Evolutionary conservation across 1,284 basidiomycete species (phyloP).

Genomic region (Sporisorium scitamineum): DNA sequence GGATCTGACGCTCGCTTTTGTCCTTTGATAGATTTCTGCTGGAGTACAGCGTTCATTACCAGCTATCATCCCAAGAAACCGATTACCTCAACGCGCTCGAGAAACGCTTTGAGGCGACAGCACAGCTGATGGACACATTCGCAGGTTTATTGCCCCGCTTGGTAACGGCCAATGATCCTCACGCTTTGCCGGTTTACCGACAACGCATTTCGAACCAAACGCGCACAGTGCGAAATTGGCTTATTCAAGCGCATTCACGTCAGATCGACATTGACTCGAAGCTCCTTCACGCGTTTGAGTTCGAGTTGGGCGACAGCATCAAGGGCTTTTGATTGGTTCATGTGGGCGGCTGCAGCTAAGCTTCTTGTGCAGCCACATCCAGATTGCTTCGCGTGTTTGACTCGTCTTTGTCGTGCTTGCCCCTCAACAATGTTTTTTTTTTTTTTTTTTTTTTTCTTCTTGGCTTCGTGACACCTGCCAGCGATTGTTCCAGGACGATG

Average conservation of each 20-base stretch:
- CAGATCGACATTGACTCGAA: conserved; percentile 11
- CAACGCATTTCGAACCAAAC: not conserved
- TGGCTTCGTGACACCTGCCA: too few species aligned
- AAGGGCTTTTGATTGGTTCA: not conserved
- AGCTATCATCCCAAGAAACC: not conserved
- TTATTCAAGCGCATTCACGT: not conserved
- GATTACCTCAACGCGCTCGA: conserved; percentile 16
- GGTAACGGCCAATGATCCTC: not conserved
- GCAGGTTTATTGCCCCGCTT: not conserved
- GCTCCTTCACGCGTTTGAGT: conserved; percentile 16
- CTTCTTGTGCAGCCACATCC: not conserved
- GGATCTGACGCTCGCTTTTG: not conserved
- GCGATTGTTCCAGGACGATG: not conserved
- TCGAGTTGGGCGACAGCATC: conserved; percentile 7
- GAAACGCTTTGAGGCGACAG: conserved; percentile 5
- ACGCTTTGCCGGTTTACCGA: not conserved
- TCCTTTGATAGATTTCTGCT: conserved; percentile 8
- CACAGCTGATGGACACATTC: conserved; percentile 13
- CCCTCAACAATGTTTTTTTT: not conserved
- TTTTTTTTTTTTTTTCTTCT: too few species aligned
- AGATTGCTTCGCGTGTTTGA: too few species aligned
- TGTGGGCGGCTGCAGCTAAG: not conserved
- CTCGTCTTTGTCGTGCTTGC: not conserved
- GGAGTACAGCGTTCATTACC: not conserved
- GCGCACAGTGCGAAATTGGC: not conserved